Evolutionary conservation across 805 yeast genomes (phyloP), one percentile per base, ranked within the genome.

Genomic region (Ascoidea rubescens): DNA sequence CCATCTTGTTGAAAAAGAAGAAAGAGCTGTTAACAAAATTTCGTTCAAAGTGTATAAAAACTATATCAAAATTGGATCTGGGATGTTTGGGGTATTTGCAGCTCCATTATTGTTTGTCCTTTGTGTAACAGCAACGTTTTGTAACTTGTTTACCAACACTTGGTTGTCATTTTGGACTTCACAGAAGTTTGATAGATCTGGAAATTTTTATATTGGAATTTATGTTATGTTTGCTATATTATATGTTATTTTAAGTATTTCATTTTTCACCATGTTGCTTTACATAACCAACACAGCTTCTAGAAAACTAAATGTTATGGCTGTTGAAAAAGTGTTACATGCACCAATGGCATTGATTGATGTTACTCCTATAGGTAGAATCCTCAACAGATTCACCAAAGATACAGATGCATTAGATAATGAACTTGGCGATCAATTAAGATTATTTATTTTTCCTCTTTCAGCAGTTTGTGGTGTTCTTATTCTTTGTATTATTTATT

Each of bases 111-210:
- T 66, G 45, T 53, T 65, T 1, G 6, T 54, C 2, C 48, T 57
- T 8, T 52, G 63, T 5, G 56, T 61, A 2, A 5, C 73, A 14
- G 69, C 74, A 49, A 74, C 77, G 1, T 82, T 81, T 62, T 70
- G 74, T 55, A 71, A 70, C 53, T 64, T 82, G 48, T 80, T 83
- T 60, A 74, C 84, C 47, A 83, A 81, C 62, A 80, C 83, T 17
- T 86, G 95, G 95, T 71, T 89, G 54, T 82, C 95, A 1, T 88
- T 83, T 65, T 88, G 96, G 96, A 72, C 82, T 5, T 73, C 71
- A 17, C 55, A 70, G 50, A 78, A 75, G 62, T 87, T 83, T 60
- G 55, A 64, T 5, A 62, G 68, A 52, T 52, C 74, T 5, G 68
- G 72, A 51, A 75, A 79, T 0, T 79, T 80, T 59, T 87, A 87